phyloP scores from a whole-genome alignment of 108 stramenopile species.

The Cyclotella atomus region DNA sequence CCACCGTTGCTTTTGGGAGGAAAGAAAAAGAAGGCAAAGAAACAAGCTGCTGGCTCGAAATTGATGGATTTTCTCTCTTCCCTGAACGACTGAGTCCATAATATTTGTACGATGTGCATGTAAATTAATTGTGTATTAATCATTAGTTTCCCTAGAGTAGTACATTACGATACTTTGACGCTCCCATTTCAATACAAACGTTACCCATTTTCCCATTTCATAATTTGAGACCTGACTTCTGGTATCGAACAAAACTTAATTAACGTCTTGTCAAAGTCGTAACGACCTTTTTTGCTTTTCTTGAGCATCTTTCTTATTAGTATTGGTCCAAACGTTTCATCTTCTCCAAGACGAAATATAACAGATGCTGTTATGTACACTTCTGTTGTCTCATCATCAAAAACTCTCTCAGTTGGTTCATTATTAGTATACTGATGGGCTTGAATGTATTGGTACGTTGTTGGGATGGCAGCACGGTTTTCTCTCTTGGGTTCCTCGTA shows the following conservation, averaged over 20 bases:
- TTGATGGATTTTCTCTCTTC: slow-evolving; percentile 48
- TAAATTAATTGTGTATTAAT: too few relatives aligned
- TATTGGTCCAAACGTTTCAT: background rate
- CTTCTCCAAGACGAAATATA: background rate
- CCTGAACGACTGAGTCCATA: slow-evolving; percentile 47
- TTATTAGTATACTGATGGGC: too few relatives aligned
- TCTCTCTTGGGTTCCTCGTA: background rate
- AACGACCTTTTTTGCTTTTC: background rate
- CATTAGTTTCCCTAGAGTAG: too few relatives aligned
- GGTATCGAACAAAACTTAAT: background rate
- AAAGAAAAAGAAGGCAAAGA: slow-evolving; percentile 41
- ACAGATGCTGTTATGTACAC: background rate
- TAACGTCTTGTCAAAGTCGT: background rate
- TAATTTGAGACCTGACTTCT: background rate
- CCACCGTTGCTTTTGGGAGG: slow-evolving; percentile 20
- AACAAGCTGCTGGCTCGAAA: slow-evolving; percentile 12
- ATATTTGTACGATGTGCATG: background rate
- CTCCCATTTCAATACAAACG: too few relatives aligned
- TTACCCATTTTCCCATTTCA: background rate
- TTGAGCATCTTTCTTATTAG: background rate
- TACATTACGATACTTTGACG: too few relatives aligned
- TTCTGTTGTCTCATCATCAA: too few relatives aligned
- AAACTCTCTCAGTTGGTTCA: too few relatives aligned
- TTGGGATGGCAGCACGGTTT: background rate
- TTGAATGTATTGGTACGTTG: background rate